A percentile compares a stretch with the other conserved stretches of the same genome.
Conservation (phyloP, 208 protist genomes). For the Leishmania arabica region DNA sequence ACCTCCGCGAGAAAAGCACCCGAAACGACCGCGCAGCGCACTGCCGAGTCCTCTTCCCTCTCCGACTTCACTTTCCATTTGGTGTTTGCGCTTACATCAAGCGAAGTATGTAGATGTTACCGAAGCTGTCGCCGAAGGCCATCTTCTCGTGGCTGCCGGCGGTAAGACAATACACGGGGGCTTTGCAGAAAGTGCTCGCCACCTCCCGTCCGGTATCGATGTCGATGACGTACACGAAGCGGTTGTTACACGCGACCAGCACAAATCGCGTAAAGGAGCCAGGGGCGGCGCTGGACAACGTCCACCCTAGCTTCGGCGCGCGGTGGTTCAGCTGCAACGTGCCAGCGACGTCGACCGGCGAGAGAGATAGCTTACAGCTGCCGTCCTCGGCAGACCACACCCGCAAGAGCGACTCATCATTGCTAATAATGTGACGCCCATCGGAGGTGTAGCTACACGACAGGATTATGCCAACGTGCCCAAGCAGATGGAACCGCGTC, state of each 20-base stretch:
- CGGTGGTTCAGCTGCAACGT: slow-evolving; percentile 32
- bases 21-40: not conserved
- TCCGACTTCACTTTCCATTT: not conserved
- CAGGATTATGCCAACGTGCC: slow-evolving; percentile 83
- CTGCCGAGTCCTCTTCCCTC: not conserved
- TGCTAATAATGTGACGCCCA: slow-evolving; percentile 86
- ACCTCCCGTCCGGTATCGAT: slow-evolving; percentile 70
- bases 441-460: slow-evolving; percentile 80
- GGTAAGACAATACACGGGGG: slow-evolving; percentile 86
- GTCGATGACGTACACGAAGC: slow-evolving; percentile 88
- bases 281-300: slow-evolving; percentile 70
- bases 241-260: slow-evolving; percentile 81
- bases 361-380: slow-evolving; percentile 54
- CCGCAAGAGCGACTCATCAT: slow-evolving; percentile 78
- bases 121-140: slow-evolving; percentile 86
- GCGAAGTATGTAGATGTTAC: slow-evolving; percentile 75
- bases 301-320: slow-evolving; percentile 68
- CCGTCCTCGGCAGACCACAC: slow-evolving; percentile 78
- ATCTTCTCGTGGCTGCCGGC: slow-evolving; percentile 49
- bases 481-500: slow-evolving; percentile 60
- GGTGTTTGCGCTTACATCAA: not conserved
- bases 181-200: slow-evolving; percentile 73
- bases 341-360: slow-evolving; percentile 53
- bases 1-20: not conserved
- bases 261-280: slow-evolving; percentile 75